Evolutionary conservation across 257 asterid species (phyloP).

Genomic region (Solanum acaule): DNA sequence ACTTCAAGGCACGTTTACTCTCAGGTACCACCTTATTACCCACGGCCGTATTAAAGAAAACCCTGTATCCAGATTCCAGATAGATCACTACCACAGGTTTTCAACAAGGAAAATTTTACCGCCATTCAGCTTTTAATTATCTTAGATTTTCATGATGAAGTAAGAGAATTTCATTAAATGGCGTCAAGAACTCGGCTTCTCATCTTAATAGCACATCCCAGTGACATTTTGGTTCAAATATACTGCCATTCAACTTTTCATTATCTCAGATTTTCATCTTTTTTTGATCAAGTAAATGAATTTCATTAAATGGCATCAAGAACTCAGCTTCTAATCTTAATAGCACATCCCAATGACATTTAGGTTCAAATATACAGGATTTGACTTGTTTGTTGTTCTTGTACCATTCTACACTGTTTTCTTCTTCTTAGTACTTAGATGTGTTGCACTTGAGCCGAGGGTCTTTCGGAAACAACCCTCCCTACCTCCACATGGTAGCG

Average conservation of each 20-base stretch:
- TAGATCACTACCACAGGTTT: background rate
- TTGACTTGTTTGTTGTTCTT: background rate
- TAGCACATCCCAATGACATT: background rate
- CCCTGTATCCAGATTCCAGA: background rate
- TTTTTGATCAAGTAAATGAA: background rate
- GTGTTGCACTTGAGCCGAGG: background rate
- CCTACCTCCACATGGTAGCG: background rate
- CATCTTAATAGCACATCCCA: background rate
- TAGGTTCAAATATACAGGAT: background rate
- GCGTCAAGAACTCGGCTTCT: background rate
- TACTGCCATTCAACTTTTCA: background rate
- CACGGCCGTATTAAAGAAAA: background rate
- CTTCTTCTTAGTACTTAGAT: background rate
- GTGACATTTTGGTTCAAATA: background rate
- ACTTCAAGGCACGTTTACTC: background rate
- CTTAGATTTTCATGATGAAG: background rate
- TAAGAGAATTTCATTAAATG: background rate
- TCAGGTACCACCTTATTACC: background rate
- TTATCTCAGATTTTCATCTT: background rate
- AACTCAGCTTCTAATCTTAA: background rate
- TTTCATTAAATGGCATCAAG: background rate
- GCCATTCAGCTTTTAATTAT: background rate
- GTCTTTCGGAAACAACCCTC: background rate
- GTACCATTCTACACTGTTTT: background rate
- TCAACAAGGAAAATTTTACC: background rate